Evolutionary conservation across 2,329 filamentous ascomycete genomes (phyloP).

Genomic region (Furcasterigmium sp.): DNA sequence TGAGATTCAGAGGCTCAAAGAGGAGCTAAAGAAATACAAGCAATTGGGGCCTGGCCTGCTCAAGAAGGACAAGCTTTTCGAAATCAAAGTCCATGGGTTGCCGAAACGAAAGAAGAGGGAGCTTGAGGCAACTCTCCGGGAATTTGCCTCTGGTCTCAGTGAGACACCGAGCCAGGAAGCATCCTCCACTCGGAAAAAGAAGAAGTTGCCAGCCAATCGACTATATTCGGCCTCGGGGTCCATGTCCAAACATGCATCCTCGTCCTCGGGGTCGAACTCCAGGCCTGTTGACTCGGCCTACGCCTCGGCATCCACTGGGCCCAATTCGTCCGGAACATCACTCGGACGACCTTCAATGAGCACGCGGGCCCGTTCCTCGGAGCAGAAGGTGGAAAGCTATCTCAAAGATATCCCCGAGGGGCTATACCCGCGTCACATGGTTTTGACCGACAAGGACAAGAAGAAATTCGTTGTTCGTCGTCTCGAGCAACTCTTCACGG

Average conservation of each 20-base stretch:
- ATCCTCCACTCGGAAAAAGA: conserved; percentile 34
- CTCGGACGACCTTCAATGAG: conserved; percentile 28
- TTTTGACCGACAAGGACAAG: conserved; percentile 67
- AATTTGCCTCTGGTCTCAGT: conserved; percentile 51
- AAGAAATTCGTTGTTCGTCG: conserved; percentile 73
- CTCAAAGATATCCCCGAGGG: conserved; percentile 68
- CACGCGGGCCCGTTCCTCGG: conserved; percentile 33
- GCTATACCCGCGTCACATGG: conserved; percentile 54
- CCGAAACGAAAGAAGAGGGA: conserved; percentile 69
- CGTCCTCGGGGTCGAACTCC: conserved; percentile 47
- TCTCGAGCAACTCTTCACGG: conserved; percentile 77
- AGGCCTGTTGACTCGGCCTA: conserved; percentile 57
- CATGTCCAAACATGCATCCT: conserved; percentile 45
- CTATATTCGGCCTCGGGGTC: conserved; percentile 36
- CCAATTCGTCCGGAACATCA: conserved; percentile 36
- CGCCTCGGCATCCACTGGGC: conserved; percentile 59
- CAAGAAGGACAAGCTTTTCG: conserved; percentile 73
- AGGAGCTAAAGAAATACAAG: conserved; percentile 66
- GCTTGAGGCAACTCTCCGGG: conserved; percentile 65
- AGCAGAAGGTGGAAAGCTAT: conserved; percentile 63
- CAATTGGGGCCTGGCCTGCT: conserved; percentile 61
- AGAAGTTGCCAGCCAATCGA: conserved; percentile 30
- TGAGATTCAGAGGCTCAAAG: conserved; percentile 74
- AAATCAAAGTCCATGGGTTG: conserved; percentile 73
- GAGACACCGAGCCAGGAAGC: conserved; percentile 43